Conservation (phyloP, 176 grass and related monocot genomes). For the Musa beccarii region DNA sequence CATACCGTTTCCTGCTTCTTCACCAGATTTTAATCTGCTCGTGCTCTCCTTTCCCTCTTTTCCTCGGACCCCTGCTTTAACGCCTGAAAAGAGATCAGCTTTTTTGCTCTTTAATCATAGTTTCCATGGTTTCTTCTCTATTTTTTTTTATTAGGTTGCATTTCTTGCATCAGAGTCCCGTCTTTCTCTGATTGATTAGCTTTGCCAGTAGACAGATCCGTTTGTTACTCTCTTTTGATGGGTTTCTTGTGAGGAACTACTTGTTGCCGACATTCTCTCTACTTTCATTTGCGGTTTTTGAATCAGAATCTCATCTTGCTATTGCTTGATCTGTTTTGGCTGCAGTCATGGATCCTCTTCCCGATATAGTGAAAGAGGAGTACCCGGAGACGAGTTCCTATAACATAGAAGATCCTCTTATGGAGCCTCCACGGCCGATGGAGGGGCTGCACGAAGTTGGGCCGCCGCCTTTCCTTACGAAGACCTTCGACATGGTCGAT, state of each 20-base stretch:
- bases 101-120: no score
- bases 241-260: background rate
- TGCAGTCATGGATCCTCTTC: conserved; percentile 1
- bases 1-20: no score
- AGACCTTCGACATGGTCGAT: conserved; percentile 15
- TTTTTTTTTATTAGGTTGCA: no score
- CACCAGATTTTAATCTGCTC: no score
- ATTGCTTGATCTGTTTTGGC: background rate
- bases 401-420: background rate
- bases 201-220: no score
- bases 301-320: background rate
- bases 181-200: no score
- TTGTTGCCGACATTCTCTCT: background rate
- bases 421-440: conserved; percentile 6
- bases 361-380: conserved; percentile 10
- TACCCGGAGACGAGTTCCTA: background rate
- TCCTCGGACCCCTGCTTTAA: no score
- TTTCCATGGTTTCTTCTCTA: no score
- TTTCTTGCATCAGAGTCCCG: no score
- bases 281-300: background rate
- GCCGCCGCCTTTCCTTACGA: conserved; percentile 15
- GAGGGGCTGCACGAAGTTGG: conserved; percentile 11
- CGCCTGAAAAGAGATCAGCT: no score
- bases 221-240: background rate
- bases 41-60: no score